Base-by-base conservation (phyloP, 202 grass and related monocot genomes). In the Dendrocalamus latiflorus region DNA sequence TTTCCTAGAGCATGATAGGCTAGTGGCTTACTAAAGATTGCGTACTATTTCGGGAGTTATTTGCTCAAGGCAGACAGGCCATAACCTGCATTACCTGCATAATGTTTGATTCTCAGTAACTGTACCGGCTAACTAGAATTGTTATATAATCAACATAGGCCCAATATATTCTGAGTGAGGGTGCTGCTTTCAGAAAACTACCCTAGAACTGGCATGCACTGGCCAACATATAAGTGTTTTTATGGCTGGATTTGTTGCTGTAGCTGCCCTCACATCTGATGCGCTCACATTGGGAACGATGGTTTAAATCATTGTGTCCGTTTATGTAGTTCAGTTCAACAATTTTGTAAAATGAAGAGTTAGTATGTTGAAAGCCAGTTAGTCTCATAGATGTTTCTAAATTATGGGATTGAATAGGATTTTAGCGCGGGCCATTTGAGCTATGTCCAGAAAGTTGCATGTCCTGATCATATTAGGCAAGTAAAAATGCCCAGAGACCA, bases 341-440 rank as follows among this genome's bases (percentile, higher is more conserved):
- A 63, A 49, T 41, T 81, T 26, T 70, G 4, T 18, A 62, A 30
- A 70, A 20, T 60, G 16, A 54, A 8, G 25, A 71, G 43, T 55
- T 77, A 24, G 28, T 51, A 62, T 87, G 42, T 70, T 33, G 44
- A 77, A 77, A 65, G 22, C 10, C 56, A 82, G 56, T 63, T 65
- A 21, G 9, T 65, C 54, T 80, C 37, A 59, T 59, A 28, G 49
- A 67, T 86, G 9, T 70, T 73, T 80, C 59, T 6, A 48, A 28
- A 48, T 34, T 58, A 25, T 59, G 38, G 26, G 9, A 18, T 67
- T 74, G 9, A 4, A 74, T 25, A 66, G 50, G 16, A 41, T 68
- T 58, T 41, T 44, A 41, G 49, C 2, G 17, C n/a, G 6, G 18
- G 25, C 6, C 57, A 73, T 39, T 53, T 41, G 57, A 39, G 9